A percentile compares a stretch with the other conserved stretches of the same genome.
Evolutionary conservation across 2,329 filamentous ascomycete genomes (phyloP).

Genomic region (Mycosphaerella sp.): DNA sequence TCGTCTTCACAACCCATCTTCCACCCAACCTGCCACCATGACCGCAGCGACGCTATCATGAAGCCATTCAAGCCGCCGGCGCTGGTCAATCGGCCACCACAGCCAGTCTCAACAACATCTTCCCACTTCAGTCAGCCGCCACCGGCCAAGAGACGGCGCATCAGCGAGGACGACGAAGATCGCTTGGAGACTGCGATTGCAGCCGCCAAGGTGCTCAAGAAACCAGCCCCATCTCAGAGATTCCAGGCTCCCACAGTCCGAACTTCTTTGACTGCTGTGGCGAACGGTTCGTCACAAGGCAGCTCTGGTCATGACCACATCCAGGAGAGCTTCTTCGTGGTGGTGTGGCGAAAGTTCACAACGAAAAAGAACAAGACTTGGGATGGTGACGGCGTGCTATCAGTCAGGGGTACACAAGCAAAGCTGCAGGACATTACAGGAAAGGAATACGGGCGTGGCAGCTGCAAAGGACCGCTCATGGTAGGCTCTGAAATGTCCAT

Average conservation of each 20-base stretch:
- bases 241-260: constrained; percentile 23
- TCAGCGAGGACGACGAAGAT: constrained; percentile 29
- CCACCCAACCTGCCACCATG: background rate
- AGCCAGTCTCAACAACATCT: background rate
- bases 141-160: constrained; percentile 39
- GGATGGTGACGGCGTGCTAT: constrained; percentile 65
- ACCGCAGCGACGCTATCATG: constrained; percentile 14
- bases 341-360: constrained; percentile 58
- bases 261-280: constrained; percentile 30
- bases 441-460: constrained; percentile 54
- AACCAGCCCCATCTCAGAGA: constrained; percentile 16
- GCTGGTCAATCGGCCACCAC: constrained; percentile 16
- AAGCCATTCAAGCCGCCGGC: constrained; percentile 31
- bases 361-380: constrained; percentile 71
- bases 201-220: constrained; percentile 31
- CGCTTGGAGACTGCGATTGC: constrained; percentile 21
- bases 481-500: constrained; percentile 57
- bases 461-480: constrained; percentile 51
- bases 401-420: constrained; percentile 51
- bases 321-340: constrained; percentile 38
- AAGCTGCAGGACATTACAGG: constrained; percentile 57
- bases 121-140: constrained; percentile 25
- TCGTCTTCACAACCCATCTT: no score
- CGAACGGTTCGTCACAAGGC: constrained; percentile 17
- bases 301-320: constrained; percentile 16